Evolutionary conservation across 345 rosid species (phyloP).

Genomic region (Ailanthus altissimus): DNA sequence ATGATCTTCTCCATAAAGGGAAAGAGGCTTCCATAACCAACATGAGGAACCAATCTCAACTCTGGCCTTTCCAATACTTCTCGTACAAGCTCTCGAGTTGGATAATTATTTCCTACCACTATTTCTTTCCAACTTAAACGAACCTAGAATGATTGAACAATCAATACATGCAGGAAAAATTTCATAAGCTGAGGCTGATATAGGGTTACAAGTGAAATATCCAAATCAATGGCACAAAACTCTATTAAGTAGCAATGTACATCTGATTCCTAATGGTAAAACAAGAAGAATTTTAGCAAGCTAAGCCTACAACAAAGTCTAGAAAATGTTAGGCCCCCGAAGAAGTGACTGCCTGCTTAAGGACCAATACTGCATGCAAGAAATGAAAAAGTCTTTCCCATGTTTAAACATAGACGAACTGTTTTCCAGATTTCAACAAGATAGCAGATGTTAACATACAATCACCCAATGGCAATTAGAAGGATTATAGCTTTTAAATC

Average conservation of each 20-base stretch:
- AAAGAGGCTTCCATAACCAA: slow-evolving; percentile 93
- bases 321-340: neutral
- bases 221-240: neutral
- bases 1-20: slow-evolving; percentile 86
- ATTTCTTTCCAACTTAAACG: slow-evolving; percentile 77
- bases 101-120: slow-evolving; percentile 39
- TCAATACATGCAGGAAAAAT: slow-evolving; percentile 14
- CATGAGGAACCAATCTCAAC: slow-evolving; percentile 79
- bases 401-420: neutral
- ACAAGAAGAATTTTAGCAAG: neutral
- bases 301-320: neutral
- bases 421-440: neutral
- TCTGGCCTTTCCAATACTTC: slow-evolving; percentile 69
- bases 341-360: neutral
- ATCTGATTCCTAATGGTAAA: neutral
- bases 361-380: slow-evolving; percentile 1
- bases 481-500: neutral
- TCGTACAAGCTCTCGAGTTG: slow-evolving; percentile 68
- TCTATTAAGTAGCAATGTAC: neutral
- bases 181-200: neutral
- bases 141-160: slow-evolving; percentile 49
- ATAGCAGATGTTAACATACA: neutral
- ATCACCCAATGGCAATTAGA: neutral
- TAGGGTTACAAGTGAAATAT: neutral
- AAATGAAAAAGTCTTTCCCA: neutral